Base-by-base conservation (phyloP, 768 basidiomycete species). In the Boletus edulis region DNA sequence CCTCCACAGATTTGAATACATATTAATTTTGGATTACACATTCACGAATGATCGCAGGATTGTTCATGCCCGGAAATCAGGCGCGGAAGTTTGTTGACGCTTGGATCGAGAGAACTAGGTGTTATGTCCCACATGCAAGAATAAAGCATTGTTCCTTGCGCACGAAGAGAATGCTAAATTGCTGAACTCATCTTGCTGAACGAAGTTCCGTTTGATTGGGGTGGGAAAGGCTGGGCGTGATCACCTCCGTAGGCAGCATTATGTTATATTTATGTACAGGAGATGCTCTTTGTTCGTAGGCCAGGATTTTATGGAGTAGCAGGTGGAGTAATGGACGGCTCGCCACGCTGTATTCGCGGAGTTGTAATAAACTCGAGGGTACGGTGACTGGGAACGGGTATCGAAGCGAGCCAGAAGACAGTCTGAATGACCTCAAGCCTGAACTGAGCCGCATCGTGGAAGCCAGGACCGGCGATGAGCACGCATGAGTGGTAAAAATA, bases 281-380 rank as follows among this genome's bases (percentile, higher is more conserved):
- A 51, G n/a, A 14, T 31, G 29, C 52, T 45, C 39, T 34, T 52
- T 31, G 38, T 50, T 40, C 32, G 46, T 45, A 40, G 43, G 24
- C 7, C 27, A 22, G 15, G 48, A 29, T 40, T 22, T n/a, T 15
- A 43, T 58, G 44, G 51, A 56, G 50, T 52, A 34, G 38, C 8
- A 18, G 52, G 31, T 41, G 55, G 4, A 24, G 22, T 24, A 38
- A n/a, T 38, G 13, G 38, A 20, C 14, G 14, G 41, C 20, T 34
- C 34, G 67, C 55, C 68, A 68, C 70, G 62, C 70, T 47, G 57
- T 34, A 42, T 52, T 72, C 69, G 69, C 69, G 69, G 69, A 70
- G 70, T 70, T 67, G 32, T 42, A 66, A 70, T 42, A 66, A 70
- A 50, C 20, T 15, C 13, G 49, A 46, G 54, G 14, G 53, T 38